Percentiles rank a stretch among this genome's conserved stretches.
Conservation (phyloP, 225 moss, liverwort and hornwort genomes). For the Rhytidiadelphus loreus region DNA sequence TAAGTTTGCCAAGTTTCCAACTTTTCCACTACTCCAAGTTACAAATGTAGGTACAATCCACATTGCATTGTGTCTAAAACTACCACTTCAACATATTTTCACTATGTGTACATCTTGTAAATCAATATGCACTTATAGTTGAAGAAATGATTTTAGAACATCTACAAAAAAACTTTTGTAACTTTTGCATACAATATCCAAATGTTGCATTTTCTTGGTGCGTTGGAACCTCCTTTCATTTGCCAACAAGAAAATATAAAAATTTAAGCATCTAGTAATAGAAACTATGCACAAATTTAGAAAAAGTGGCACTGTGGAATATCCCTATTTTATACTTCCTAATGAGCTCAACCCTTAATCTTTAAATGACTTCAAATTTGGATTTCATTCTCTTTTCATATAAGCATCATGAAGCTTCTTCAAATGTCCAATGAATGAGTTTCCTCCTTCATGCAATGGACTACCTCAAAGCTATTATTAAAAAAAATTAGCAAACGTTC, state of each 20-base stretch:
- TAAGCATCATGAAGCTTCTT: not conserved
- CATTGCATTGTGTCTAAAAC: too few species aligned
- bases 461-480: not conserved
- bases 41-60: accelerated
- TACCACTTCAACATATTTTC: not conserved
- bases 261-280: not conserved
- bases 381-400: too few species aligned
- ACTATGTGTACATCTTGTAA: not conserved
- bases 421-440: not conserved
- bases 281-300: accelerated
- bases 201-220: too few species aligned
- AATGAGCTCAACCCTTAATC: not conserved
- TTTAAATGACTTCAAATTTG: not conserved
- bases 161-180: too few species aligned
- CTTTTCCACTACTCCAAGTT: accelerated
- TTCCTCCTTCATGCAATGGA: not conserved
- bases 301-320: accelerated
- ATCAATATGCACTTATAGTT: not conserved
- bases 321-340: not conserved
- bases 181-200: too few species aligned
- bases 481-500: not conserved
- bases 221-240: too few species aligned
- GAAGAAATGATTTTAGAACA: accelerated
- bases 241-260: not conserved
- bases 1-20: accelerated